Evolutionary conservation across 257 asterid species (phyloP).

Genomic region (Ligustrum vulgare): DNA sequence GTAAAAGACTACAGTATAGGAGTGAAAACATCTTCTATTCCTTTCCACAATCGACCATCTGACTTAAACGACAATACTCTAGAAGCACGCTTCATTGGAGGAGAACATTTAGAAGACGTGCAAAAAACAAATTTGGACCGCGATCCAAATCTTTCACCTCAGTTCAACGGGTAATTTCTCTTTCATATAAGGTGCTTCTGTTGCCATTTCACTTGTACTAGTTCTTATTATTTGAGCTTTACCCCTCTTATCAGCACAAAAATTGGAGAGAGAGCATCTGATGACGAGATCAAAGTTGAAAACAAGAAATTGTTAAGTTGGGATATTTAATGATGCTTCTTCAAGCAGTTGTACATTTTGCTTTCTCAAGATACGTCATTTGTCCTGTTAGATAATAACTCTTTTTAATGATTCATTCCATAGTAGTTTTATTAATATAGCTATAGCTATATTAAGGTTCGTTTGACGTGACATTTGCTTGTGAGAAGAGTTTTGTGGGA

Average conservation of each 20-base stretch:
- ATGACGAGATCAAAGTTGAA: conserved; percentile 20
- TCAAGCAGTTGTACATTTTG: not conserved
- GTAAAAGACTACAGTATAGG: conserved; percentile 24
- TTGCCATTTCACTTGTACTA: not conserved
- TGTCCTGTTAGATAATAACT: too few species aligned
- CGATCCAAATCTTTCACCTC: conserved; percentile 29
- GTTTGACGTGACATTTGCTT: too few species aligned
- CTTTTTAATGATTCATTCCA: too few species aligned
- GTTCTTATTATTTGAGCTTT: not conserved
- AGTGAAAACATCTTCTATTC: conserved; percentile 23
- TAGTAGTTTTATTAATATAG: too few species aligned
- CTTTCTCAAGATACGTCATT: not conserved
- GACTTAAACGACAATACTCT: conserved; percentile 28
- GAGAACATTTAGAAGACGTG: conserved; percentile 22
- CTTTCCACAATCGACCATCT: conserved; percentile 26
- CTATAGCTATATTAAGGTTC: too few species aligned
- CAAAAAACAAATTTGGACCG: conserved; percentile 26
- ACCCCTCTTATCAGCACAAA: conserved; percentile 3
- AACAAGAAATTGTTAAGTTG: conserved; percentile 17
- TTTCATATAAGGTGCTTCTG: not conserved
- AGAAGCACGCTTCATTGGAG: conserved; percentile 37
- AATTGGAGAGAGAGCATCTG: conserved; percentile 19
- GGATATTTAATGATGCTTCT: conserved; percentile 2
- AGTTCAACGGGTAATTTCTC: conserved; percentile 33
- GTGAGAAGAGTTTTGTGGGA: too few species aligned